Base-by-base conservation (phyloP, 805 yeast species). In the Trichomonascus vanleenenianus region DNA sequence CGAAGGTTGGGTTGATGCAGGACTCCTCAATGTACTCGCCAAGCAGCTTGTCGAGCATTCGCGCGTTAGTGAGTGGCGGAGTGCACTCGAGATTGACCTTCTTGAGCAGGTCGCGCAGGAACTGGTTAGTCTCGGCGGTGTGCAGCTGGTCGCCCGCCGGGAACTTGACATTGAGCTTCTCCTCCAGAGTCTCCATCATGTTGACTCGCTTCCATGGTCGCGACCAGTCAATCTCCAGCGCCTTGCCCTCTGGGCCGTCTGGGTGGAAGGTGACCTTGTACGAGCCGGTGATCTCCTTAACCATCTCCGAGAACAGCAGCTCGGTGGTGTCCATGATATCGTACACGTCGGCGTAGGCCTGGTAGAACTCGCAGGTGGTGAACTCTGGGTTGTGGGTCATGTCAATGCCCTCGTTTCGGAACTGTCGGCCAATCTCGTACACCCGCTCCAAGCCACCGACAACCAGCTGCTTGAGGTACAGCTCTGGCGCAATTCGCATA, bases 121-220 rank as follows among this genome's bases (percentile, higher is more conserved):
- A 93, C 60, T 79, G 79, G 64, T 91, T 93, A 56, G 97, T 86
- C 71, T 87, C 97, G 41, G 73, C 84, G 49, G 97, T 88, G 72
- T 91, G 97, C 62, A 93, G 78, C 71, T 88, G 78, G 62, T 87
- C 95, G 55, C 97, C 97, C 32, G 96, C 73, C 61, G 98, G 97
- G 85, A 91, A 93, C 64, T 76, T 88, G 62, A 83, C 95, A 58
- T 80, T 77, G 63, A 79, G 84, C 52, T 74, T 74, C 73, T 83
- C 87, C 74, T 91, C 98, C 58, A 91, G 75, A 63, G 88, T 95
- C 69, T 87, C 94, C 63, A 93, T 91, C 96, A 91, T 93, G 70
- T 89, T 88, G 59, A 91, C 76, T 73, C 98, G 83, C 81, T 88
- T 93, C 98, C 98, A 91, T 54, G 98, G 98, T 72, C 97, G 80